A percentile compares a stretch with the other conserved stretches of the same genome.
Evolutionary conservation across 179 eudicot species (phyloP).

Genomic region (Silene noctiflora): DNA sequence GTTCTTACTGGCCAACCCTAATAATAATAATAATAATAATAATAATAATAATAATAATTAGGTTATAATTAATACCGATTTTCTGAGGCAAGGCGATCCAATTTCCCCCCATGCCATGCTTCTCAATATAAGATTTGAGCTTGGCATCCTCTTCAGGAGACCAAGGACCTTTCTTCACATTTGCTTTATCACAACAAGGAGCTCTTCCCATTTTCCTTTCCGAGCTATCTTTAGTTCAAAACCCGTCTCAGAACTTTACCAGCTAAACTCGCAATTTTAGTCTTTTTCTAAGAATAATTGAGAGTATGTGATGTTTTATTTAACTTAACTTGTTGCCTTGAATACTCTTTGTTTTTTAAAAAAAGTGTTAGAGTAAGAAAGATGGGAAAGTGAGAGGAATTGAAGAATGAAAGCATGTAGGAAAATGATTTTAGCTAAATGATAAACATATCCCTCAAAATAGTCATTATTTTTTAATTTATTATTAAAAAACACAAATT

Average conservation of each 20-base stretch:
- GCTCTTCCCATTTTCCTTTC: conserved; percentile 67
- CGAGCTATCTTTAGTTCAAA: background rate
- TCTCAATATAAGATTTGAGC: conserved; percentile 68
- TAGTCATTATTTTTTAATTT: conserved; percentile 20
- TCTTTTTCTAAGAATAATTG: conserved; percentile 13
- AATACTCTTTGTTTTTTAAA: conserved; percentile 7
- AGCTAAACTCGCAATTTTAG: background rate
- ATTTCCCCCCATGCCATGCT: conserved; percentile 74
- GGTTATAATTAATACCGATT: conserved; percentile 44
- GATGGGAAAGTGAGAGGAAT: conserved; percentile 25
- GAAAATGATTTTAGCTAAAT: conserved; percentile 27
- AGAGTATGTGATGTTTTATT: background rate
- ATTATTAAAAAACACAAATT: too few relatives aligned
- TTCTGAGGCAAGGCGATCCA: conserved; percentile 91
- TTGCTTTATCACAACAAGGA: conserved; percentile 89
- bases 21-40: background rate
- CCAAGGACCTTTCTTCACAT: conserved; percentile 91
- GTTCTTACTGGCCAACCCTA: too few relatives aligned
- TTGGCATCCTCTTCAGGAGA: conserved; percentile 81
- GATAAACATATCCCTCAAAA: conserved; percentile 21
- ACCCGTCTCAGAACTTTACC: background rate
- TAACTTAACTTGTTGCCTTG: conserved; percentile 23
- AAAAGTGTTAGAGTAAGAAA: conserved; percentile 20
- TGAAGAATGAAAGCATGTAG: conserved; percentile 19
- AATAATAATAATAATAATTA: background rate